Conservation (phyloP, 2,329 filamentous ascomycete genomes). For the Fusarium phyllophilum region DNA sequence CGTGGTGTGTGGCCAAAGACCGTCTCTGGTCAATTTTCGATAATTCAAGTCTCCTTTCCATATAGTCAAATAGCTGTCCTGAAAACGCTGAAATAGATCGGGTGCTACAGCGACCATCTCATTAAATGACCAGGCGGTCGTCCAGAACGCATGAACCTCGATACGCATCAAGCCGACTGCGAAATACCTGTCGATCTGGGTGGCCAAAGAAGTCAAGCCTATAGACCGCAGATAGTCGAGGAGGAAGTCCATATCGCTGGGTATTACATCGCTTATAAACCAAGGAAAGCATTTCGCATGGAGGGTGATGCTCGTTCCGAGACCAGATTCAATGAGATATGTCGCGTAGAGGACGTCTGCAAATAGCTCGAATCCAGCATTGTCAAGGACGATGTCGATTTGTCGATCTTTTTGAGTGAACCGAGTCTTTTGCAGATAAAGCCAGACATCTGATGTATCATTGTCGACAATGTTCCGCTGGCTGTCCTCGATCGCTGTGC, state of each 20-base stretch:
- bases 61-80: slow-evolving; percentile 1
- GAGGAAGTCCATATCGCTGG: background rate
- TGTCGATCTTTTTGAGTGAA: background rate
- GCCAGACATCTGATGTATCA: background rate
- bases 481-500: background rate
- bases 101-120: background rate
- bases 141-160: slow-evolving; percentile 8
- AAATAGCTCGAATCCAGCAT: slow-evolving; percentile 10
- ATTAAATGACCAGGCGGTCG: background rate
- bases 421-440: background rate
- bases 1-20: slow-evolving; percentile 2
- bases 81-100: background rate
- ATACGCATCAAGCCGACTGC: background rate
- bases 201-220: background rate
- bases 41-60: slow-evolving; percentile 16
- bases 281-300: slow-evolving; percentile 1
- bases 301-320: background rate
- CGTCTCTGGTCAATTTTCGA: slow-evolving; percentile 11
- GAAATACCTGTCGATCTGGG: background rate
- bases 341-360: background rate
- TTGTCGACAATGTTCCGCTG: background rate
- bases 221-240: background rate
- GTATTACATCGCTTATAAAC: background rate
- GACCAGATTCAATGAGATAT: slow-evolving; percentile 5
- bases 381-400: slow-evolving; percentile 5